Evolutionary conservation across 192 early-diverging fungal species (phyloP).

Genomic region (Pilobolus umbonatus): DNA sequence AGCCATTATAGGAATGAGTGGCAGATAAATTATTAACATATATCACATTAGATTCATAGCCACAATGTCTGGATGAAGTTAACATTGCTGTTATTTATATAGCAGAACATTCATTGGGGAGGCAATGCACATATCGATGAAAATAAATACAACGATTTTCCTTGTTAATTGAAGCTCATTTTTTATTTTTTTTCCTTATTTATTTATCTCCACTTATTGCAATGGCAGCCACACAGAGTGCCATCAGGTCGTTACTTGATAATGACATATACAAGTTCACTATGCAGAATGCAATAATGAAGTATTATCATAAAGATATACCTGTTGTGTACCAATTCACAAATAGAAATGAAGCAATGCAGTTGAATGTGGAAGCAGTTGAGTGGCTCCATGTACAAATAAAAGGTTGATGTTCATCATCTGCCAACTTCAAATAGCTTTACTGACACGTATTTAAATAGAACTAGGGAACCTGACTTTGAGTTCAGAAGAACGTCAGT

Average conservation of each 20-base stretch:
- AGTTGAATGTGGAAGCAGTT: conserved; percentile 39
- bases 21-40: too few species aligned
- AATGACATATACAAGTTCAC: conserved; percentile 83
- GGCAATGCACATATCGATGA: too few species aligned
- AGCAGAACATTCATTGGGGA: too few species aligned
- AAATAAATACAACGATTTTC: too few species aligned
- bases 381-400: conserved; percentile 43
- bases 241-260: conserved; percentile 60
- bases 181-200: neutral
- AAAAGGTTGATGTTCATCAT: conserved; percentile 20
- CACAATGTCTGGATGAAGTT: too few species aligned
- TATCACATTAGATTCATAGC: too few species aligned
- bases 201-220: neutral
- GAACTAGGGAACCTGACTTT: conserved; percentile 44
- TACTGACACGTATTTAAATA: too few species aligned
- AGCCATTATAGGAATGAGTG: too few species aligned
- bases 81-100: too few species aligned
- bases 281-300: conserved; percentile 73
- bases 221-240: conserved; percentile 2
- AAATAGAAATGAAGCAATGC: conserved; percentile 48
- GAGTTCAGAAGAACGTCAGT: conserved; percentile 36
- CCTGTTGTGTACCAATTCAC: conserved; percentile 61
- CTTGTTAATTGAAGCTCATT: too few species aligned
- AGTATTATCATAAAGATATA: conserved; percentile 56
- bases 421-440: too few species aligned